Conservation (phyloP, 768 basidiomycete genomes). For the Lentinula sp. region DNA sequence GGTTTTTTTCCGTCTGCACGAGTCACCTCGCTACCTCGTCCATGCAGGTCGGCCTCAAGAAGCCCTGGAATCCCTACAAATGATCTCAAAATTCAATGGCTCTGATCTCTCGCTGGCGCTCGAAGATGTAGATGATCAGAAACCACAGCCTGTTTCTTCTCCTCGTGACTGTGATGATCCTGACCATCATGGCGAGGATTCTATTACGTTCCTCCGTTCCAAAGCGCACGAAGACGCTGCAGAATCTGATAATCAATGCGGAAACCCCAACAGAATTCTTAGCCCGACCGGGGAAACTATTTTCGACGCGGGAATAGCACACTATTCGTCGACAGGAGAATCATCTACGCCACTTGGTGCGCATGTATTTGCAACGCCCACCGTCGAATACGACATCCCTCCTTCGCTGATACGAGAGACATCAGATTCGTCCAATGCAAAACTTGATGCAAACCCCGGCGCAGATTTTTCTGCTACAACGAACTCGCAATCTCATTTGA, state of each 20-base stretch:
- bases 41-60: slow-evolving; percentile 81
- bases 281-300: background rate
- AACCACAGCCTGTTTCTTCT: slow-evolving; percentile 4
- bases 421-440: background rate
- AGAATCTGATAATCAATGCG: too few species aligned
- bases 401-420: background rate
- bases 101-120: slow-evolving; percentile 59
- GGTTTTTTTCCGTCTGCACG: slow-evolving; percentile 86
- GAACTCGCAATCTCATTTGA: background rate
- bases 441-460: background rate
- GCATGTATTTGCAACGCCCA: slow-evolving; percentile 21
- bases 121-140: slow-evolving; percentile 59
- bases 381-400: background rate
- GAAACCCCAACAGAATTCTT: background rate
- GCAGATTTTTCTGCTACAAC: background rate
- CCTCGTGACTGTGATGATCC: slow-evolving; percentile 4
- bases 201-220: slow-evolving; percentile 12
- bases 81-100: slow-evolving; percentile 87
- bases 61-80: slow-evolving; percentile 73
- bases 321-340: slow-evolving; percentile 1
- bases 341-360: slow-evolving; percentile 14
- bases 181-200: slow-evolving; percentile 17
- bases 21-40: slow-evolving; percentile 91
- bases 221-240: background rate
- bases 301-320: background rate